A percentile compares a stretch with the other conserved stretches of the same genome.
Evolutionary conservation across 2,329 filamentous ascomycete genomes (phyloP).

Genomic region (Neonectria neomacrospora): DNA sequence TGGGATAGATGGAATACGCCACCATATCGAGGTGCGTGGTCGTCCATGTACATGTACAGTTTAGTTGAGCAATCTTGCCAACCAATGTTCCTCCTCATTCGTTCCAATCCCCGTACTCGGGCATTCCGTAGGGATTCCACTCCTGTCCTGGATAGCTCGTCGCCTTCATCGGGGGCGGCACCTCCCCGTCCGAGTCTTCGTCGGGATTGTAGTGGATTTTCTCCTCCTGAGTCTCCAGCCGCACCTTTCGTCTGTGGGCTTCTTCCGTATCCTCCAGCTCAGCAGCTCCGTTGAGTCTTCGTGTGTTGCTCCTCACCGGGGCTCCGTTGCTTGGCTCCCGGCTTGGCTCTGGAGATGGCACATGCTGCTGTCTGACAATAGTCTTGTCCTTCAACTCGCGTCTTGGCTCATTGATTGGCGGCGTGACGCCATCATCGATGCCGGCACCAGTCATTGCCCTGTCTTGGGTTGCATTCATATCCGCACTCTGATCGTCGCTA

Average conservation of each 20-base stretch:
- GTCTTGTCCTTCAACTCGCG: conserved; percentile 1
- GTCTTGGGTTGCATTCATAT: conserved; percentile 6
- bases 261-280: conserved; percentile 57
- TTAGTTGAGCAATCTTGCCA: background rate
- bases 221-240: conserved; percentile 61
- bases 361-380: conserved; percentile 5
- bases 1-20: background rate
- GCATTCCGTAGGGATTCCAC: conserved; percentile 68
- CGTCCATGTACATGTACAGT: background rate
- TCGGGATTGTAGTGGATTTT: conserved; percentile 60
- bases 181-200: conserved; percentile 47
- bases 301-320: conserved; percentile 10
- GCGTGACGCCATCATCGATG: background rate
- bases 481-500: conserved; percentile 18
- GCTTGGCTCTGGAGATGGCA: background rate
- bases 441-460: background rate
- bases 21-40: background rate
- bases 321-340: conserved; percentile 14
- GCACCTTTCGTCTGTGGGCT: conserved; percentile 57
- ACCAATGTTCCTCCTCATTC: conserved; percentile 23
- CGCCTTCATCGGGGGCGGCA: conserved; percentile 68
- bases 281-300: conserved; percentile 39
- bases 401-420: background rate
- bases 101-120: conserved; percentile 46
- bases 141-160: conserved; percentile 78